These are phyloP conservation scores for Cordyceps militaris DNA, from an alignment of 2,329 filamentous ascomycete species.

Conservation along the genomic window DNA sequence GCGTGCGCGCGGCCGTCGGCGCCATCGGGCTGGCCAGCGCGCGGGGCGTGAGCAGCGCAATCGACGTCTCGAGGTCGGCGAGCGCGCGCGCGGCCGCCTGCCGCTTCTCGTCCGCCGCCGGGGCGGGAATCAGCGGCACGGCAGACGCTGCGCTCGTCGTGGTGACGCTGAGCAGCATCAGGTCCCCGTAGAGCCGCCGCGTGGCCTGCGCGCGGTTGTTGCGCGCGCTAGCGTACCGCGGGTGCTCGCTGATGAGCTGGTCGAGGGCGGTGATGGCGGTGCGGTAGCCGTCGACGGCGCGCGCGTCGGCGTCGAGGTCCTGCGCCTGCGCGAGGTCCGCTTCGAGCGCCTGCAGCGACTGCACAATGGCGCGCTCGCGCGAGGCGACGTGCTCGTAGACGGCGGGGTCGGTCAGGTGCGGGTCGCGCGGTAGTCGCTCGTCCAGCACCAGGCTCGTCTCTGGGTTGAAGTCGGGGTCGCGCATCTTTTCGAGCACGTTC, in stretches of 20 bases:
- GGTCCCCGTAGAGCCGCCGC: conserved; percentile 56
- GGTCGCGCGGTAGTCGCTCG: conserved; percentile 47
- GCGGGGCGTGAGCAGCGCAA: conserved; percentile 50
- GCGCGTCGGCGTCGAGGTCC: conserved; percentile 28
- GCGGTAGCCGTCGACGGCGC: conserved; percentile 38
- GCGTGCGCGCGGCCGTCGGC: conserved; percentile 54
- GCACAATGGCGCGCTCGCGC: conserved; percentile 47
- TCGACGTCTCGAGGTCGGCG: conserved; percentile 49
- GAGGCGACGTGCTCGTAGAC: conserved; percentile 45
- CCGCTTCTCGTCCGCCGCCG: conserved; percentile 30
- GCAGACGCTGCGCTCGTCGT: conserved; percentile 28
- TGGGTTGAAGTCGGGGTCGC: conserved; percentile 57
- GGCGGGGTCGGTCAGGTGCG: conserved; percentile 43
- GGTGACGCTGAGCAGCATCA: conserved; percentile 40
- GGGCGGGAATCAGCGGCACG: conserved; percentile 34
- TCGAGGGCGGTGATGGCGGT: conserved; percentile 43
- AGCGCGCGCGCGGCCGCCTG: conserved; percentile 36
- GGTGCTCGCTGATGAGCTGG: conserved; percentile 48
- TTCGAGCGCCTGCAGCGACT: conserved; percentile 48
- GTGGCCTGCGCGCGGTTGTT: conserved; percentile 69
- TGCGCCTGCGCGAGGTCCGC: conserved; percentile 40
- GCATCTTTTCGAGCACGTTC: conserved; percentile 59
- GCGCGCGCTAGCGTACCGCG: conserved; percentile 63
- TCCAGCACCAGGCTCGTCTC: conserved; percentile 48
- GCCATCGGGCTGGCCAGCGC: conserved; percentile 49